A percentile compares a stretch with the other conserved stretches of the same genome.
phyloP scores from a whole-genome alignment of 345 rosid species.

The Salix suchowensis region DNA sequence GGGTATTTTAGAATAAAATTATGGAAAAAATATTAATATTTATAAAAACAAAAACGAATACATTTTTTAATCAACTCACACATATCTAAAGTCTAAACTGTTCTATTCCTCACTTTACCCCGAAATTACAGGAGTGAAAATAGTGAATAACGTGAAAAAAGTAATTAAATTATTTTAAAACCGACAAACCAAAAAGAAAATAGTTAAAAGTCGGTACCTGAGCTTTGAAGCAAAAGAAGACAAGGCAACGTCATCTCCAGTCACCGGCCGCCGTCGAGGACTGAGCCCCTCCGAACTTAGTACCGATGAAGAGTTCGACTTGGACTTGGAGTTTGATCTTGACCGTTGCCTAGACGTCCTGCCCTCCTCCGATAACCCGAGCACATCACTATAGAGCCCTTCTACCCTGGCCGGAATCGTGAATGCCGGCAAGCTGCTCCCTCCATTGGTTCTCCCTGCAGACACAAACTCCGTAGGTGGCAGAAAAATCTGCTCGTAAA shows the following conservation, averaged over 20 bases:
- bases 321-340: conserved; percentile 47
- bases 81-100: no score
- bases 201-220: conserved; percentile 40
- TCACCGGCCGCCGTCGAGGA: conserved; percentile 50
- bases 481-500: conserved; percentile 71
- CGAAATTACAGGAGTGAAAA: no score
- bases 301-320: conserved; percentile 70
- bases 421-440: conserved; percentile 60
- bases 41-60: no score
- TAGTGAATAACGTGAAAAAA: not conserved
- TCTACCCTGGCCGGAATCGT: conserved; percentile 54
- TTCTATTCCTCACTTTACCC: no score
- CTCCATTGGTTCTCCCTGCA: conserved; percentile 21
- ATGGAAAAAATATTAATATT: no score
- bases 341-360: conserved; percentile 50
- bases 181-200: not conserved
- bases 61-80: no score
- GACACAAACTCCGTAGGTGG: conserved; percentile 27
- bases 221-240: conserved; percentile 79
- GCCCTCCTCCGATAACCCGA: conserved; percentile 38
- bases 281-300: conserved; percentile 77
- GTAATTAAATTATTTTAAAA: not conserved
- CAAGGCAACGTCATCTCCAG: conserved; percentile 59
- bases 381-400: conserved; percentile 61
- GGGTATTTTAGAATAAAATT: no score